Evolutionary conservation across 2,329 filamentous ascomycete genomes (phyloP), one percentile per base, ranked within the genome.

Genomic region (Epichloe brachyelytri): DNA sequence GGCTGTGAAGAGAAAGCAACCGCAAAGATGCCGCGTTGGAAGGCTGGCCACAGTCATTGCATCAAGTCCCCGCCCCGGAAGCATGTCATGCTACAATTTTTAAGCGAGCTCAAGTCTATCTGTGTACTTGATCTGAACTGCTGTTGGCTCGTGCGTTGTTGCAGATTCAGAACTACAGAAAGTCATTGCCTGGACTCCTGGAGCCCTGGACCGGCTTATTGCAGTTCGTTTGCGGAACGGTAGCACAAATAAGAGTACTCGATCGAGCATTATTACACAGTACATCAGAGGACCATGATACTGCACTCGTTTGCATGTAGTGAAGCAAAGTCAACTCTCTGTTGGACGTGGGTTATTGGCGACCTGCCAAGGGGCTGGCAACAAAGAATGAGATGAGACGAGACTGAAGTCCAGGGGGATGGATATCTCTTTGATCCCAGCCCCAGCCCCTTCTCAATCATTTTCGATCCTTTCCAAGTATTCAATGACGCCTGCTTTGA

Each of bases 71-170:
- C 26, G 26, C 7, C 26, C 8, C 26, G 26, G 26, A 30, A 30
- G 26, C 26, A 30, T 30, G 26, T 30, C 26, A 30, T 8, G 26
- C 3, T 30, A 30, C 30, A 30, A 30, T 30, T 11, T 38, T 38
- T n/a, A 38, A 14, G 37, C 37, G 37, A n/a, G 5, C n/a, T 6
- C 14, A 38, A 38, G n/a, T 38, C 12, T n/a, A 8, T 8, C 37
- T 15, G 11, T 4, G 19, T 22, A 43, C 22, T 30, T 8, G 5
- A 41, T 49, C 14, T 34, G 17, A 22, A 48, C 26, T 30, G 47
- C 14, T 34, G 38, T 38, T 49, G 47, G 47, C 47, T 49, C 47
- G 47, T 49, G 47, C 47, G 20, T 17, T 20, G n/a, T 26, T 26
- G 19, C 20, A 22, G 19, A 30, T 10, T 10, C 20, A 15, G 1